These are phyloP conservation scores for Trifolium subterraneum DNA, from an alignment of 306 rosid species.

Conservation along the genomic window DNA sequence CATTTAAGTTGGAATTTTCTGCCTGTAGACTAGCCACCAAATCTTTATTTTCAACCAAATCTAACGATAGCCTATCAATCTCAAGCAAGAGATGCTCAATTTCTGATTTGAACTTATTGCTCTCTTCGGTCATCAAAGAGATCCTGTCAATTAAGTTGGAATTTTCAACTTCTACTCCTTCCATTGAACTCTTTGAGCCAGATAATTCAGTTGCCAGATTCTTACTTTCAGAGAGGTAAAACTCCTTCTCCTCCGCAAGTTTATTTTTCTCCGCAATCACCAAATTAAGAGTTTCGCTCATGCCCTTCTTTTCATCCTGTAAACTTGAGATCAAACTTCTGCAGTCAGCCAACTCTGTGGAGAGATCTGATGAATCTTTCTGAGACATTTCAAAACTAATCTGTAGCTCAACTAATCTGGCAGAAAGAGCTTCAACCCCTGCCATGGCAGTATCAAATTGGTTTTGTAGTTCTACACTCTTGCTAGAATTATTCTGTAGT, in stretches of 20 bases:
- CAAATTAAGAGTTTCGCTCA: slow-evolving; percentile 54
- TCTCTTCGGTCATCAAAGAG: slow-evolving; percentile 62
- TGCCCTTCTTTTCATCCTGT: slow-evolving; percentile 66
- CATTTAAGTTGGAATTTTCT: slow-evolving; percentile 60
- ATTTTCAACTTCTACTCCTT: slow-evolving; percentile 63
- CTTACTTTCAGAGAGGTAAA: slow-evolving; percentile 56
- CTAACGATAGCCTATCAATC: slow-evolving; percentile 59
- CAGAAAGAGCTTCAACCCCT: slow-evolving; percentile 67
- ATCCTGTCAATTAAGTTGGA: slow-evolving; percentile 57
- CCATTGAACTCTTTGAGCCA: slow-evolving; percentile 51
- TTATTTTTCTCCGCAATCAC: slow-evolving; percentile 57
- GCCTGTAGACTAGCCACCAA: slow-evolving; percentile 54
- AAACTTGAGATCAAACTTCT: slow-evolving; percentile 62
- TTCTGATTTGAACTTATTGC: slow-evolving; percentile 56
- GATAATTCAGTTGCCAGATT: slow-evolving; percentile 64
- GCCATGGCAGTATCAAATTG: slow-evolving; percentile 53
- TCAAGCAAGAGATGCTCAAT: slow-evolving; percentile 53
- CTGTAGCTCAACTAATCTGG: slow-evolving; percentile 64
- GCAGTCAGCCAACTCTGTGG: slow-evolving; percentile 70
- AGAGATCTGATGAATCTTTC: slow-evolving; percentile 57
- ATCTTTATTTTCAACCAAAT: slow-evolving; percentile 61
- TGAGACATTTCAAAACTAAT: slow-evolving; percentile 59
- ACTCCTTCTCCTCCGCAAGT: slow-evolving; percentile 62
- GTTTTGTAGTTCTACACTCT: slow-evolving; percentile 61
- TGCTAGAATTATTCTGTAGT: slow-evolving; percentile 57